These are phyloP conservation scores for Arabidopsis arenosa DNA, from an alignment of 345 rosid genomes.

Conservation along the genomic window DNA sequence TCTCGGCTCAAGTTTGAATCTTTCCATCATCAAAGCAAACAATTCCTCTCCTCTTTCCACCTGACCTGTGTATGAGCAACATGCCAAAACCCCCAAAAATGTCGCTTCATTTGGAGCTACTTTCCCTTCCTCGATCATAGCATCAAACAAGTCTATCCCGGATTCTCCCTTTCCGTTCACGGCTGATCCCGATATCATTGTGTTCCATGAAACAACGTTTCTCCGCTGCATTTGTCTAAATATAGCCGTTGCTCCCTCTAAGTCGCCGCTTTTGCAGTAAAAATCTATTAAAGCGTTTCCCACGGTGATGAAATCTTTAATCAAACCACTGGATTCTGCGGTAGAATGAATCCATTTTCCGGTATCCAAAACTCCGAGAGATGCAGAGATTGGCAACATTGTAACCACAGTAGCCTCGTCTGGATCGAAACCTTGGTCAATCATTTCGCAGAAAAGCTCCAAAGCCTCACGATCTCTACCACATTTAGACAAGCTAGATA, in stretches of 20 bases:
- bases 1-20: constrained; percentile 53
- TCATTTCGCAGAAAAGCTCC: constrained; percentile 64
- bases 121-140: constrained; percentile 52
- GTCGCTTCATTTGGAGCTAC: constrained; percentile 59
- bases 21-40: constrained; percentile 56
- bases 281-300: constrained; percentile 74
- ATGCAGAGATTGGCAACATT: constrained; percentile 67
- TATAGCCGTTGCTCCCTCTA: constrained; percentile 52
- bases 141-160: constrained; percentile 60
- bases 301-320: constrained; percentile 48
- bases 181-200: constrained; percentile 71
- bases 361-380: constrained; percentile 56
- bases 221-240: constrained; percentile 57
- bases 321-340: constrained; percentile 55
- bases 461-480: constrained; percentile 69
- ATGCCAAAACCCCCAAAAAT: constrained; percentile 60
- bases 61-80: constrained; percentile 68
- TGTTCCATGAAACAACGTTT: constrained; percentile 69
- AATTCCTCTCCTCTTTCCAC: constrained; percentile 56
- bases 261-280: constrained; percentile 63
- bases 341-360: constrained; percentile 61
- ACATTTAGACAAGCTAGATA: constrained; percentile 59
- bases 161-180: constrained; percentile 61
- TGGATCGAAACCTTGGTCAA: constrained; percentile 56
- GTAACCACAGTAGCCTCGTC: constrained; percentile 73